Evolutionary conservation across 1,139 yeast species (phyloP).

Genomic region (Sugiyamaella sp.): DNA sequence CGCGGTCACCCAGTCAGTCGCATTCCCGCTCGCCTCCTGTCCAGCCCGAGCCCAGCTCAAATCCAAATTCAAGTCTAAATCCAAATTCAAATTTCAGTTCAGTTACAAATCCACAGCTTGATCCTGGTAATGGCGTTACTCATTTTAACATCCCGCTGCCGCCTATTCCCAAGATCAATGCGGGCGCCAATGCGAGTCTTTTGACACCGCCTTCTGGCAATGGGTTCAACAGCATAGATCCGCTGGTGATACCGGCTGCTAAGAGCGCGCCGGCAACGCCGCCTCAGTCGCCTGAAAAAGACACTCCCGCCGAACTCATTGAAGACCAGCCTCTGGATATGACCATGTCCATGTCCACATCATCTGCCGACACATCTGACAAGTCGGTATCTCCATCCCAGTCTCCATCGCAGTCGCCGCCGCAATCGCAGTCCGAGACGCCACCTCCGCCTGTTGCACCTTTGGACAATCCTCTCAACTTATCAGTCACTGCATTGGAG

Average conservation of each 20-base stretch:
- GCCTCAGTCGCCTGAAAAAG: slow-evolving; percentile 14
- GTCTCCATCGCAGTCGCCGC: slow-evolving; percentile 1
- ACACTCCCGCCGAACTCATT: not conserved
- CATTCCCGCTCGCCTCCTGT: not conserved
- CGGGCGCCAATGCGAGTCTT: not conserved
- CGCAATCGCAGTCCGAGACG: not conserved
- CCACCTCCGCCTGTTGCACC: slow-evolving; percentile 9
- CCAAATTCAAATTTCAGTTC: not conserved
- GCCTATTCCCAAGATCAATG: not conserved
- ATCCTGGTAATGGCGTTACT: slow-evolving; percentile 5
- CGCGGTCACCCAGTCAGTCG: not conserved
- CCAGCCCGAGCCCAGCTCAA: not conserved
- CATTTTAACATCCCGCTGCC: slow-evolving; percentile 14
- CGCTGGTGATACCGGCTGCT: not conserved
- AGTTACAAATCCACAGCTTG: not conserved
- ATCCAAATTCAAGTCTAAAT: not conserved
- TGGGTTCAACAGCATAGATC: slow-evolving; percentile 5
- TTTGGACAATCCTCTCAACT: slow-evolving; percentile 8
- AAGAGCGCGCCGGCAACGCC: slow-evolving; percentile 18
- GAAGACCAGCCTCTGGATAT: not conserved
- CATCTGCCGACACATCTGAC: not conserved
- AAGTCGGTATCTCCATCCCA: not conserved
- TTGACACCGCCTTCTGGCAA: slow-evolving; percentile 12
- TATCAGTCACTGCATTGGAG: slow-evolving; percentile 9
- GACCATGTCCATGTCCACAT: not conserved